A percentile compares a stretch with the other conserved stretches of the same genome.
These are phyloP conservation scores for Agaricus subrufescens DNA, from an alignment of 768 basidiomycete species.

Conservation along the genomic window DNA sequence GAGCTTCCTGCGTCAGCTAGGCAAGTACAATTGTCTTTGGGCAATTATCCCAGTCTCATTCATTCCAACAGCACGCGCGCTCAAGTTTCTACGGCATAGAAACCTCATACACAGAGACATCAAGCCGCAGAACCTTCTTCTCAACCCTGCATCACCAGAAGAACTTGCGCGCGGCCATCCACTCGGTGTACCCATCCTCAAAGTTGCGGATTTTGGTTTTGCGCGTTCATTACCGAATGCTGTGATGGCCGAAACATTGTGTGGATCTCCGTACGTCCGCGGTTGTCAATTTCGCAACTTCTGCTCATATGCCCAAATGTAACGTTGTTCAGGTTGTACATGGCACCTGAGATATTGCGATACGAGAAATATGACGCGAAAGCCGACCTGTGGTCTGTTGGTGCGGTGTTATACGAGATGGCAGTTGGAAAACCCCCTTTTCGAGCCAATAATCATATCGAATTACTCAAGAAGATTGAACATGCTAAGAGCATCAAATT, in stretches of 20 bases:
- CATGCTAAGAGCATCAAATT: conserved; percentile 88
- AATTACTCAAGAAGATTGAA: conserved; percentile 90
- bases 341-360: conserved; percentile 97
- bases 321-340: conserved; percentile 66
- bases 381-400: conserved; percentile 97
- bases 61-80: conserved; percentile 66
- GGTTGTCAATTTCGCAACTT: neutral
- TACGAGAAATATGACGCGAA: conserved; percentile 98
- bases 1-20: conserved; percentile 88
- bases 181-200: conserved; percentile 88
- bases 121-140: conserved; percentile 95
- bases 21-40: conserved; percentile 32
- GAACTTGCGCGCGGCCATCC: conserved; percentile 89
- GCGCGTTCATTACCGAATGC: conserved; percentile 88
- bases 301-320: neutral
- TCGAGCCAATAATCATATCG: conserved; percentile 93
- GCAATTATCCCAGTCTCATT: neutral
- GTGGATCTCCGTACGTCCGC: conserved; percentile 85
- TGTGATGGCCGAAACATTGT: conserved; percentile 96
- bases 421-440: conserved; percentile 90
- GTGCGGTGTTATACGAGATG: conserved; percentile 96
- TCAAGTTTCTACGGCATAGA: conserved; percentile 85
- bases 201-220: conserved; percentile 98
- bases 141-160: conserved; percentile 75
- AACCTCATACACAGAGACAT: conserved; percentile 96